A percentile compares a stretch with the other conserved stretches of the same genome.
Conservation (phyloP, 345 rosid genomes). For the Euphorbia lathyris region DNA sequence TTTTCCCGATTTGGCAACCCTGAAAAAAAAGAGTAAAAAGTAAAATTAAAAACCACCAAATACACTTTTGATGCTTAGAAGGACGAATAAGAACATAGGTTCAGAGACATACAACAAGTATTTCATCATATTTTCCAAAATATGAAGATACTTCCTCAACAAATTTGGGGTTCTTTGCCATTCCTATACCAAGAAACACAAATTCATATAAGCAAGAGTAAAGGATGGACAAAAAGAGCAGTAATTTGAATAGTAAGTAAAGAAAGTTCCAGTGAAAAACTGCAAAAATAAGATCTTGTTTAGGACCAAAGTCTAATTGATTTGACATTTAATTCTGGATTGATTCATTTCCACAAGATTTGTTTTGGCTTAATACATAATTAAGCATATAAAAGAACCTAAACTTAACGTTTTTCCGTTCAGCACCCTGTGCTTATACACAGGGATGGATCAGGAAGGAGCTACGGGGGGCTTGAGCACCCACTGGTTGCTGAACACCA, state of each 20-base stretch:
- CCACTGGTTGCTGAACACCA: too few relatives aligned
- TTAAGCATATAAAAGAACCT: too few relatives aligned
- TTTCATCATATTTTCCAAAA: slow-evolving; percentile 70
- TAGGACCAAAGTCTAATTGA: background rate
- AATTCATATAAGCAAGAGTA: background rate
- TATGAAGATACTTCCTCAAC: slow-evolving; percentile 51
- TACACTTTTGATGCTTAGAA: background rate
- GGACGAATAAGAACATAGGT: background rate
- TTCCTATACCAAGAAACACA: slow-evolving; percentile 39
- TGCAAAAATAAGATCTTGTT: background rate
- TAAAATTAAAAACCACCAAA: background rate
- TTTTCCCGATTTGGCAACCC: slow-evolving; percentile 80
- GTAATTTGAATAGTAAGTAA: background rate
- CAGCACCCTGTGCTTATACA: too few relatives aligned
- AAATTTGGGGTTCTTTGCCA: slow-evolving; percentile 65
- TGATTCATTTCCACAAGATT: too few relatives aligned
- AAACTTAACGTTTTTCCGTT: too few relatives aligned
- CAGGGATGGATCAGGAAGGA: too few relatives aligned
- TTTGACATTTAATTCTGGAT: background rate
- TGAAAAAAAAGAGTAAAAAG: slow-evolving; percentile 14
- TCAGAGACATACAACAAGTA: slow-evolving; percentile 60
- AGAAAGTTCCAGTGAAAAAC: background rate
- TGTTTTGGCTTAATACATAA: too few relatives aligned
- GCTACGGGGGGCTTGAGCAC: too few relatives aligned
- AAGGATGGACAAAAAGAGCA: background rate